These are phyloP conservation scores for Blastobotrys attinorum DNA, from an alignment of 805 yeast species.

Conservation along the genomic window DNA sequence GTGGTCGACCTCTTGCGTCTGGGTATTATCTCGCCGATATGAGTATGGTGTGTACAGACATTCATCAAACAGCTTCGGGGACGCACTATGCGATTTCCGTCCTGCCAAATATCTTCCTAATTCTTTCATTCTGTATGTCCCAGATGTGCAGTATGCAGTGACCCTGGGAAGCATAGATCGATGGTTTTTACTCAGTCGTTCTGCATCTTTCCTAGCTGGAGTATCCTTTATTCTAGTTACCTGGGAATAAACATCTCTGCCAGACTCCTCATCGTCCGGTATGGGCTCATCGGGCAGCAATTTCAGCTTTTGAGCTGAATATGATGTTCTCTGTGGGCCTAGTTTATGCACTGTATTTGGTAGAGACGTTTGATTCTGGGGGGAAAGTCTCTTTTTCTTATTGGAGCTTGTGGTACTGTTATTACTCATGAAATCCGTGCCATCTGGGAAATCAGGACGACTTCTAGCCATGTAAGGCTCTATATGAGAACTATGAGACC, in stretches of 20 bases:
- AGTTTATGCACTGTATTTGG: slow-evolving; percentile 9
- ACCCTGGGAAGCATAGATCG: slow-evolving; percentile 83
- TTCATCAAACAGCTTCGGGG: slow-evolving; percentile 89
- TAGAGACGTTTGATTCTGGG: too few species aligned
- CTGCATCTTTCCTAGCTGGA: slow-evolving; percentile 90
- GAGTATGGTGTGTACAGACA: slow-evolving; percentile 89
- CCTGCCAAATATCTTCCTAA: slow-evolving; percentile 78
- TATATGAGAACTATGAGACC: slow-evolving; percentile 1
- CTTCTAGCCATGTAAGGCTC: slow-evolving; percentile 2
- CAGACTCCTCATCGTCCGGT: slow-evolving; percentile 29
- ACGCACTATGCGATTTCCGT: slow-evolving; percentile 46
- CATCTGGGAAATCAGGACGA: background rate
- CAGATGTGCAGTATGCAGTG: slow-evolving; percentile 94
- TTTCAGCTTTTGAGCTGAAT: slow-evolving; percentile 81
- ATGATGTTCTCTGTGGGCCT: slow-evolving; percentile 64
- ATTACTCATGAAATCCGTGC: too few species aligned
- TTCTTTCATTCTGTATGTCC: slow-evolving; percentile 84
- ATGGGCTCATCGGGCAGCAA: slow-evolving; percentile 56
- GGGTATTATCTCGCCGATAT: slow-evolving; percentile 25
- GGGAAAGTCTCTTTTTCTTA: background rate
- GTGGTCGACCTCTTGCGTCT: slow-evolving; percentile 9
- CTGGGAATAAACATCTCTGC: slow-evolving; percentile 68
- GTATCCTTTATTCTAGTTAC: slow-evolving; percentile 76
- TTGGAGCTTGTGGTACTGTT: background rate
- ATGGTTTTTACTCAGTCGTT: slow-evolving; percentile 78